These are phyloP conservation scores for Castanea crenata DNA, from an alignment of 306 rosid genomes.

Conservation along the genomic window DNA sequence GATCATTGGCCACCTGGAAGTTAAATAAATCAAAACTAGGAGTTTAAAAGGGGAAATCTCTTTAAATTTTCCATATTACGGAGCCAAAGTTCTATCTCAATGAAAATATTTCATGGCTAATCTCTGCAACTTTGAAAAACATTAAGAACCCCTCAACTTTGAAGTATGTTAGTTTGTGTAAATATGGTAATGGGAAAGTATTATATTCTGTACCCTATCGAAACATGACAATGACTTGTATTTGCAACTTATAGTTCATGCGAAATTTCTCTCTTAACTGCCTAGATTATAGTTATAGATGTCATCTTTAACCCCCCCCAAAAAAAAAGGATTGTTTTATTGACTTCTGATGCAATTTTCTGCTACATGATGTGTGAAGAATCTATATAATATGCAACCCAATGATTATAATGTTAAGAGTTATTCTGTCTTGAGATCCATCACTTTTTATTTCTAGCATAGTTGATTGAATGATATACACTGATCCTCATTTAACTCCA, in stretches of 20 bases:
- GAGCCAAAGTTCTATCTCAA: neutral
- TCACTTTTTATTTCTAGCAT: neutral
- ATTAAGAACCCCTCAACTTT: neutral
- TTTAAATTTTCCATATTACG: neutral
- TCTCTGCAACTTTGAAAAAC: neutral
- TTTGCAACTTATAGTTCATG: neutral
- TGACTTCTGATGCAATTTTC: neutral
- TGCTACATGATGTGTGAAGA: neutral
- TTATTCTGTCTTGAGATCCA: neutral
- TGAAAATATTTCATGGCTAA: neutral
- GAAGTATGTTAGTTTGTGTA: neutral
- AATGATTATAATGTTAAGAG: no score
- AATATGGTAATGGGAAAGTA: neutral
- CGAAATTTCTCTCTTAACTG: neutral
- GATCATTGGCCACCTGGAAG: neutral
- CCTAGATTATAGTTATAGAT: neutral
- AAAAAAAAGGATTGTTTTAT: neutral
- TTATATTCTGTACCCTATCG: neutral
- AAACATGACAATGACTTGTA: neutral
- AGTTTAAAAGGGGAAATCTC: neutral
- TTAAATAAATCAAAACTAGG: neutral
- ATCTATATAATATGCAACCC: neutral
- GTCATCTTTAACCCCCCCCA: neutral
- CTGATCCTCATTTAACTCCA: constrained; percentile 26
- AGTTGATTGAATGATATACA: neutral